Evolutionary conservation across 441 rosid genomes (phyloP), one percentile per base, ranked within the genome.

Genomic region (Syzygium syzygioides): DNA sequence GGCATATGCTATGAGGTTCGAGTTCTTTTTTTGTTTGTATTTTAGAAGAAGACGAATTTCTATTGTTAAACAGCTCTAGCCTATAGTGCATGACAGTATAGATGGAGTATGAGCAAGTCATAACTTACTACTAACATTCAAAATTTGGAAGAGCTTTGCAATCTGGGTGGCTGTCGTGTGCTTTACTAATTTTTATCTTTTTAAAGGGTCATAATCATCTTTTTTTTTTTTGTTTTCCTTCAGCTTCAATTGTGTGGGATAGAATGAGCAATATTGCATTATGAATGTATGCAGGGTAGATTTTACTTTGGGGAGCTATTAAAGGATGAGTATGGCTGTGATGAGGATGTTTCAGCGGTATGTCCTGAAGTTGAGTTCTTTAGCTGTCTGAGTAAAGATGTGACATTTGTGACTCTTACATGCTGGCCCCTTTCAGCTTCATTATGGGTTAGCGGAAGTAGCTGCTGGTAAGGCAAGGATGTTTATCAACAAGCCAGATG

Each of bases 401-500:
- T 56, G 34, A 37, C 83, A 59, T 34, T 79, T 57, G 87, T 90
- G 60, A 45, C 90, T 84, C 86, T 86, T 54, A 89, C 37, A 32
- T 87, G 85, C 79, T 86, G 89, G 62, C 87, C 87, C 55, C 60
- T 87, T 88, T 85, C 97, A 95, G 99, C 87, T 95, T 93, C 98
- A 96, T 94, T 93, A 96, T 89, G 97, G 98, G 87, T 90, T 97
- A 91, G 99, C 98, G 37, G 99, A 97, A 92, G 97, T 97, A 85
- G 99, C 99, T 90, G 98, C 98, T 89, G 99, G 98, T 85, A 96
- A 97, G 96, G 99, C 99, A 90, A 93, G 96, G 87, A 97, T 97
- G 98, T 96, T 97, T 93, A 93, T 92, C 45, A 95, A 95, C 93
- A 97, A 97, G 90, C 98, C 99, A 11, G 98, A 97, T 88, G 99